phyloP scores from a whole-genome alignment of 2,329 filamentous ascomycete species.

The Penicillium sp. region DNA sequence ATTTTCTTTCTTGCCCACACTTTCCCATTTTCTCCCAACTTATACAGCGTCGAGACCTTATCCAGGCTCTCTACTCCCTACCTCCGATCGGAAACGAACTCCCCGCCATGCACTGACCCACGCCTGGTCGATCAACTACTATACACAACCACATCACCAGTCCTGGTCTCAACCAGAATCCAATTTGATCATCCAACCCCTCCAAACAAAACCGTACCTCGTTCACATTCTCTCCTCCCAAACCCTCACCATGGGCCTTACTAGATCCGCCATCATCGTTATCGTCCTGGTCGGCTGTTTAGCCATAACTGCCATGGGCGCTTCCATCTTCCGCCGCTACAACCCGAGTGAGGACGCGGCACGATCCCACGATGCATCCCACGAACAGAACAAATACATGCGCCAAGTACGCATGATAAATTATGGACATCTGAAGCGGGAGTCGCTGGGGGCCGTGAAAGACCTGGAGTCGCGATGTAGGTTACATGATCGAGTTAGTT shows the following conservation, averaged over 20 bases:
- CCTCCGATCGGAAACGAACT: background rate
- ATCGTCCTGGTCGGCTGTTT: conserved; percentile 35
- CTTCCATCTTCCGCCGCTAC: conserved; percentile 31
- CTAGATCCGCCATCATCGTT: conserved; percentile 15
- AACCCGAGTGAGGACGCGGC: conserved; percentile 20
- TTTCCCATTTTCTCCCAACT: background rate
- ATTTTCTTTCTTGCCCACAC: background rate
- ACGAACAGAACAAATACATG: conserved; percentile 36
- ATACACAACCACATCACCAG: background rate
- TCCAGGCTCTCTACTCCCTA: background rate
- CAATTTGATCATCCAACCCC: background rate
- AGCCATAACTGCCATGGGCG: conserved; percentile 28
- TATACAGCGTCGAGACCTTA: background rate
- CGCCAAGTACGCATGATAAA: conserved; percentile 31
- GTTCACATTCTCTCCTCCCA: background rate
- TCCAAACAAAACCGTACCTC: background rate
- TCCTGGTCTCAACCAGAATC: background rate
- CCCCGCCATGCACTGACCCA: background rate
- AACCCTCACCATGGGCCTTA: conserved; percentile 10
- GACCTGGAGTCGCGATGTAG: conserved; percentile 28
- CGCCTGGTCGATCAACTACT: background rate
- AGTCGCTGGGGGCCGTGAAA: conserved; percentile 15
- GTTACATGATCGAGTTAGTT: background rate
- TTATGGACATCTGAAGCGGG: conserved; percentile 22
- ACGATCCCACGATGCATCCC: conserved; percentile 19